Evolutionary conservation across 768 basidiomycete genomes (phyloP).

Genomic region (Russula olivacea): DNA sequence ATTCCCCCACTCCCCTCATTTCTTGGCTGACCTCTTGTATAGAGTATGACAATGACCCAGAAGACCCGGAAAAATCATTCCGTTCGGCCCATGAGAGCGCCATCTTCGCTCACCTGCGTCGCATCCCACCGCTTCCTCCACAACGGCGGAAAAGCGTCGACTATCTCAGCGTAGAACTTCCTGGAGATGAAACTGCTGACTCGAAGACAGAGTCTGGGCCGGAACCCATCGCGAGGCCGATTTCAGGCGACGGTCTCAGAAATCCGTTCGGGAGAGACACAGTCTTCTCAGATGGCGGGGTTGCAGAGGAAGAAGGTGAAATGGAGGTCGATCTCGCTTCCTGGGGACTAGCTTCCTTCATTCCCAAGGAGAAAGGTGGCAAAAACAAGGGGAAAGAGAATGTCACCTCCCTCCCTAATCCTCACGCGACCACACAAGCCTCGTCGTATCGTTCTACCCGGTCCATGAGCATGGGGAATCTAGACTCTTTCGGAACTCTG

Average conservation of each 20-base stretch:
- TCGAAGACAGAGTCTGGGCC: constrained; percentile 39
- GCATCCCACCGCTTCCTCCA: constrained; percentile 44
- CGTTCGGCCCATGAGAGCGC: constrained; percentile 77
- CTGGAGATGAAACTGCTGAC: constrained; percentile 46
- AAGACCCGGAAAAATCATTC: constrained; percentile 54
- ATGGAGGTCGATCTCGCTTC: constrained; percentile 76
- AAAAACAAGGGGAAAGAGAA: constrained; percentile 34
- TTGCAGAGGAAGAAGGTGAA: constrained; percentile 47
- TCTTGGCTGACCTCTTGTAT: constrained; percentile 4
- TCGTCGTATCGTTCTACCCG: constrained; percentile 33
- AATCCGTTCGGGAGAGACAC: constrained; percentile 74
- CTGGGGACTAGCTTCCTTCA: constrained; percentile 78
- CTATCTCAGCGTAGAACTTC: constrained; percentile 60
- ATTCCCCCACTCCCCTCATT: constrained; percentile 1
- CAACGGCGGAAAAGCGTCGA: constrained; percentile 50
- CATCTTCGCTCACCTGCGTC: constrained; percentile 75
- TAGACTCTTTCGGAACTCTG: constrained; percentile 47
- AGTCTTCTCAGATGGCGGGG: constrained; percentile 45
- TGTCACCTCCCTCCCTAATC: constrained; percentile 40
- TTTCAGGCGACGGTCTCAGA: constrained; percentile 56
- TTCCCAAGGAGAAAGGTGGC: constrained; percentile 57
- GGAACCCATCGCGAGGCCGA: constrained; percentile 46
- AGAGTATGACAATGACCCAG: constrained; percentile 90
- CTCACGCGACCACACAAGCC: constrained; percentile 33
- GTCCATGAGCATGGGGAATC: constrained; percentile 61